Conservation (phyloP, 2,329 filamentous ascomycete species). For the Colletotrichum sp. region DNA sequence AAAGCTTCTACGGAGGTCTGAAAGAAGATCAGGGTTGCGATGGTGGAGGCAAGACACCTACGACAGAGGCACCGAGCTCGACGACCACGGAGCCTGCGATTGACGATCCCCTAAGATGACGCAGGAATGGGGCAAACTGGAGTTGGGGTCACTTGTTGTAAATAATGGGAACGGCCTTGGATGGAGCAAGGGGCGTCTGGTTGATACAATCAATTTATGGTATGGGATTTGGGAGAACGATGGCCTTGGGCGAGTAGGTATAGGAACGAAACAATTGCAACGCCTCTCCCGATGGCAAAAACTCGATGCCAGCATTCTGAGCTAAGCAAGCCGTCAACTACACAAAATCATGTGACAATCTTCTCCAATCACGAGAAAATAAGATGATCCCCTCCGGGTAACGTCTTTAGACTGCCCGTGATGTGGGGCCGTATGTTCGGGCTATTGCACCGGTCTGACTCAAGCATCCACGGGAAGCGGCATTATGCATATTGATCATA, state of each 20-base stretch:
- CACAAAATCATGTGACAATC: background rate
- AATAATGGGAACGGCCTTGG: background rate
- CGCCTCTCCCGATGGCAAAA: background rate
- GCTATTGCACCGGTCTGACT: too few species aligned
- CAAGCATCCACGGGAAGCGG: too few species aligned
- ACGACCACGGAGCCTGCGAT: background rate
- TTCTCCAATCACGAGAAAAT: background rate
- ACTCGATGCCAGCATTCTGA: background rate
- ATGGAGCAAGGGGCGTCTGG: background rate
- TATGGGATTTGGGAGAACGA: background rate
- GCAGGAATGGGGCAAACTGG: rapidly evolving
- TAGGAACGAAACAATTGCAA: background rate
- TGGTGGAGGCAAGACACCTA: background rate
- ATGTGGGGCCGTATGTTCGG: too few species aligned
- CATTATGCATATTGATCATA: background rate
- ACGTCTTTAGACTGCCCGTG: background rate
- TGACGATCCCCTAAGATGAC: background rate
- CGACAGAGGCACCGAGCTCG: background rate
- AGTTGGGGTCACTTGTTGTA: background rate
- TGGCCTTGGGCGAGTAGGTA: background rate
- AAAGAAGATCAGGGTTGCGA: background rate
- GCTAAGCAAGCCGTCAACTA: background rate
- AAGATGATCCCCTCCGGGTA: background rate
- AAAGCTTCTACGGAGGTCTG: background rate
- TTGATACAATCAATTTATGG: background rate